Evolutionary conservation across 2,329 filamentous ascomycete species (phyloP), one percentile per base, ranked within the genome.

Genomic region (Phialocephala subalpina): DNA sequence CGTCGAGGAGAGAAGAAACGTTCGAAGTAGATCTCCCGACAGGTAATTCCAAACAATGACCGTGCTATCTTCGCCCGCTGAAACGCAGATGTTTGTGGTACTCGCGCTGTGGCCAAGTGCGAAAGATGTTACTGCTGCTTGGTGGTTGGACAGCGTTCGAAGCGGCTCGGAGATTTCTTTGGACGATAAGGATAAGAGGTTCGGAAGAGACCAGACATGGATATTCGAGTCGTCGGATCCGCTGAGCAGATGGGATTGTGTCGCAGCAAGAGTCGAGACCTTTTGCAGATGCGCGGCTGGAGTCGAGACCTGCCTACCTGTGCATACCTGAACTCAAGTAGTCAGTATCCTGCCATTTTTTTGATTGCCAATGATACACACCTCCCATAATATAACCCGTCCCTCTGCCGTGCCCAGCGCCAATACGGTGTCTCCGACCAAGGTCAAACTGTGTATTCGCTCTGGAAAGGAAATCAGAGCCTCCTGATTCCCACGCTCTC

Each of bases 31-130:
- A 67, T 88, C 86, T 45, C 93, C 93, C 0, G 88, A 92, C 68
- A 90, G 88, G 77, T 97, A 97, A 79, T 98, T 94, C 96, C 96
- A 99, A 67, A 97, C 84, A 73, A 97, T 90, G 72, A 93, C 93
- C 8, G 93, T 96, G 79, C 92, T 94, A 80, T 98, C 96, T 73
- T 87, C 89, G 70, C 93, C 93, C 7, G 90, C 88, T 2, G 95
- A 97, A 22, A 97, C 86, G 66, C 92, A 94, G 67, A 98, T 89
- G 77, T 92, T 95, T 65, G 91, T 91, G 73, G 89, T 87, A 76
- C 88, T 90, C 66, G 85, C 82, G 75, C 91, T 90, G 74, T 92
- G 88, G 20, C 92, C 90, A 52, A 85, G 80, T 5, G 79, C 79
- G 20, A 92, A 76, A 60, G 84, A 87, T 67, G 87, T 95, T 78